Evolutionary conservation across 176 grass and related monocot species (phyloP).

Genomic region (Puccinellia tenuiflora): DNA sequence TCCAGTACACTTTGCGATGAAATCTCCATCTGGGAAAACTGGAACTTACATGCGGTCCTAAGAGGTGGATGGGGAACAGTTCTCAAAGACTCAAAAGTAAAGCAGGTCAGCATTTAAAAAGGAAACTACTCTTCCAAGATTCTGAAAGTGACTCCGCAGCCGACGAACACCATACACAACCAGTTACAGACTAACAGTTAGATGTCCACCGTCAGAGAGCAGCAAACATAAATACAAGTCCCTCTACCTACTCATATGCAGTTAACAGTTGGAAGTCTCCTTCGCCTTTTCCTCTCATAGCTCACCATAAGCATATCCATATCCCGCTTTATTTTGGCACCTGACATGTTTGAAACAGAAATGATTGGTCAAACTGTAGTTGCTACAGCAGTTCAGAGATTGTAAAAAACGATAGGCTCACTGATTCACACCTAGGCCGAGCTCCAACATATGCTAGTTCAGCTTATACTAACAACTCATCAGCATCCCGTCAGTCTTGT

Average conservation of each 20-base stretch:
- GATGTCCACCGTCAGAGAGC: not conserved
- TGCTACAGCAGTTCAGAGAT: not conserved
- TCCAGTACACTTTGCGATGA: not conserved
- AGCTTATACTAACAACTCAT: conserved; percentile 29
- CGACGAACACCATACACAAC: conserved; percentile 1
- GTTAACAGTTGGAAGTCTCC: conserved; percentile 27
- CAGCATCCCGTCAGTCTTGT: conserved; percentile 11
- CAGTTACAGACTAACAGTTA: conserved; percentile 1
- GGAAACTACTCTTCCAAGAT: not conserved
- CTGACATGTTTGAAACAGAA: not conserved
- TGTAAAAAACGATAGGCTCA: not conserved
- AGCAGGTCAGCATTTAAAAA: not conserved
- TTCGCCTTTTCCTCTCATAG: not conserved
- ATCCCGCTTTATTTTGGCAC: not conserved
- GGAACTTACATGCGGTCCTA: conserved; percentile 24
- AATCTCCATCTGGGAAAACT: not conserved
- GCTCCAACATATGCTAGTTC: conserved; percentile 33
- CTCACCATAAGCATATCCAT: not conserved
- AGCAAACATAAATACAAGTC: conserved; percentile 26
- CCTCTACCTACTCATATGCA: conserved; percentile 27
- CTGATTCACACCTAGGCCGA: conserved; percentile 13
- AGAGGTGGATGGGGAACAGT: not conserved
- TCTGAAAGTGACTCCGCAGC: not conserved
- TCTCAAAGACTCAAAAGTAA: not conserved
- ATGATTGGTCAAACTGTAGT: not conserved